A percentile compares a stretch with the other conserved stretches of the same genome.
Evolutionary conservation across 805 yeast species (phyloP).

Genomic region (Cyberlindnera maclurae): DNA sequence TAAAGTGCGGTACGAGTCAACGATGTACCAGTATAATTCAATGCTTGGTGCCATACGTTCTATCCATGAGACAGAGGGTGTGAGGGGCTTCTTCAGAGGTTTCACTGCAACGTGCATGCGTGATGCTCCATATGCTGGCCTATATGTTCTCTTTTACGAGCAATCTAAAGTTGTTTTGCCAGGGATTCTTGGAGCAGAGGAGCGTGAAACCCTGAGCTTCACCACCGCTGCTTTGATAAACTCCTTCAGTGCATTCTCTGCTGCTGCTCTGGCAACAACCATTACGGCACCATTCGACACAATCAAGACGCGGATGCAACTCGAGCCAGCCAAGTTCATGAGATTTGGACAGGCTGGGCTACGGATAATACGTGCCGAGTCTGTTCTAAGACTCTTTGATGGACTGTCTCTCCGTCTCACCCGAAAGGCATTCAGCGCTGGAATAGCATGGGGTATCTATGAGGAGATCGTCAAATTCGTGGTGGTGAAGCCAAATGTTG

Average conservation of each 20-base stretch:
- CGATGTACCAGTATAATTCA: constrained; percentile 61
- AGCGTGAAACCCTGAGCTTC: constrained; percentile 22
- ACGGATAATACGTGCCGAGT: constrained; percentile 38
- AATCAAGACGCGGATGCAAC: constrained; percentile 84
- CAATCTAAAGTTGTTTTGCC: constrained; percentile 57
- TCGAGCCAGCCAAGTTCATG: constrained; percentile 44
- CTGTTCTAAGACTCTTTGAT: constrained; percentile 55
- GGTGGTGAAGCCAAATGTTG: background rate
- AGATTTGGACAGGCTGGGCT: constrained; percentile 34
- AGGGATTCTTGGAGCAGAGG: constrained; percentile 6
- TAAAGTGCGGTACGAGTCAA: constrained; percentile 85
- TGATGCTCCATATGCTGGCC: constrained; percentile 95
- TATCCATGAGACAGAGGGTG: constrained; percentile 46
- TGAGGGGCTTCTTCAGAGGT: constrained; percentile 77
- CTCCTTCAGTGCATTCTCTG: constrained; percentile 64
- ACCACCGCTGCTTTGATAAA: constrained; percentile 53
- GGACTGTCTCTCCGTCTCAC: constrained; percentile 77
- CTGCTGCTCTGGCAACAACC: constrained; percentile 77
- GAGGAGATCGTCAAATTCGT: constrained; percentile 64
- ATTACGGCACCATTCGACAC: constrained; percentile 95
- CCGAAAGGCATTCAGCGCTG: constrained; percentile 86
- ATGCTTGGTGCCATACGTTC: constrained; percentile 51
- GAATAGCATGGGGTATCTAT: constrained; percentile 95
- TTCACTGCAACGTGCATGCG: constrained; percentile 80
- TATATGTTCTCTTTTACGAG: constrained; percentile 83